phyloP scores from a whole-genome alignment of 2,329 filamentous ascomycete genomes.

The Neonectria sp. region DNA sequence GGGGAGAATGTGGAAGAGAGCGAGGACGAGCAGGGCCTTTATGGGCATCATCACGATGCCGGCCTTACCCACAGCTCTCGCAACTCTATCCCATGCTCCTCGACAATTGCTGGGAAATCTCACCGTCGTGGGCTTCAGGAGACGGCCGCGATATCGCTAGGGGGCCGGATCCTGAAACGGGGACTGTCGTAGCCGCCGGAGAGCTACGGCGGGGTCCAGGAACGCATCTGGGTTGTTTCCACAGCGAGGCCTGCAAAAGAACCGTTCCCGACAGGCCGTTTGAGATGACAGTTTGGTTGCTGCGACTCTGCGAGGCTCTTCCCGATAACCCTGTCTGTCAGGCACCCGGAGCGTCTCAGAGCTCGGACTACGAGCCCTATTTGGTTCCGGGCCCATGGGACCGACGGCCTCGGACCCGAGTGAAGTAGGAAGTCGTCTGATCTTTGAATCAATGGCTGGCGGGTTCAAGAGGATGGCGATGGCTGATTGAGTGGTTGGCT shows the following conservation, averaged over 20 bases:
- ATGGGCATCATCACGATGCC: slow-evolving; percentile 18
- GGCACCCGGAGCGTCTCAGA: slow-evolving; percentile 41
- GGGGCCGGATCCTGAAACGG: slow-evolving; percentile 41
- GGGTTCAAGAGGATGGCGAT: background rate
- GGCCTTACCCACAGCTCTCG: background rate
- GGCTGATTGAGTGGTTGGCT: background rate
- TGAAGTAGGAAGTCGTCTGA: slow-evolving; percentile 4
- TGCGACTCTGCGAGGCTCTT: slow-evolving; percentile 24
- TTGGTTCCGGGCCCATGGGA: slow-evolving; percentile 22
- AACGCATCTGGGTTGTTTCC: slow-evolving; percentile 15
- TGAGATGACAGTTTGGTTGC: slow-evolving; percentile 5
- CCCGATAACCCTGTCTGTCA: slow-evolving; percentile 30
- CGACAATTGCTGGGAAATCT: slow-evolving; percentile 45
- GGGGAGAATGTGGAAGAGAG: background rate
- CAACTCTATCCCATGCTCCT: background rate
- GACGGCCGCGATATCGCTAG: slow-evolving; percentile 26
- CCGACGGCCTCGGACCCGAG: background rate
- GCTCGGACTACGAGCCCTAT: slow-evolving; percentile 35
- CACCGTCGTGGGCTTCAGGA: slow-evolving; percentile 14
- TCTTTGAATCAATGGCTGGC: background rate
- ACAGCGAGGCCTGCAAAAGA: background rate
- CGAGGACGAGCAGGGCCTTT: slow-evolving; percentile 12
- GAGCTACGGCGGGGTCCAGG: slow-evolving; percentile 15
- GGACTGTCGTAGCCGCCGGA: slow-evolving; percentile 33
- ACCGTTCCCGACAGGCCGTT: background rate